phyloP scores from a whole-genome alignment of 1,284 basidiomycete genomes.

The Papiliotrema terrestris region DNA sequence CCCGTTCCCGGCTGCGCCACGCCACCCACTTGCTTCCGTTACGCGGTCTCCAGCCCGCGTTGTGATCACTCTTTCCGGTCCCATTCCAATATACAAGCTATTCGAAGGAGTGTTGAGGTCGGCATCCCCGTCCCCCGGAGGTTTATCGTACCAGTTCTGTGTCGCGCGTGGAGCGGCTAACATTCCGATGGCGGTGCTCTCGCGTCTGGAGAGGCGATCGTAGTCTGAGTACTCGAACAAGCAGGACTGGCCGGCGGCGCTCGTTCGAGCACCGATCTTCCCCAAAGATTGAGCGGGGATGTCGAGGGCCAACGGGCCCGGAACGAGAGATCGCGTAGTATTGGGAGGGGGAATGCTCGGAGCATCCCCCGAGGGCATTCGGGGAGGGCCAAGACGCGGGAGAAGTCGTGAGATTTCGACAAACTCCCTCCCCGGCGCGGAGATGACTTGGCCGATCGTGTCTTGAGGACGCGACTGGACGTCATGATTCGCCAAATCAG shows the following conservation, averaged over 20 bases:
- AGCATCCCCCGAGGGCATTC: too few species aligned
- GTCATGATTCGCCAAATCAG: not conserved
- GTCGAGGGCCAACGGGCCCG: not conserved
- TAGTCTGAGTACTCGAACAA: not conserved
- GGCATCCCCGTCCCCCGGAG: not conserved
- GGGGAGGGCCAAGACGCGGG: too few species aligned
- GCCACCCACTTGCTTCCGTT: not conserved
- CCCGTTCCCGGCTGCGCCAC: not conserved
- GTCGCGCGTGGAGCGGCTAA: not conserved
- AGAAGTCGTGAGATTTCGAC: not conserved
- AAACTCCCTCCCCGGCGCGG: not conserved
- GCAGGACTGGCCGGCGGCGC: not conserved
- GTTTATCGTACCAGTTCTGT: not conserved
- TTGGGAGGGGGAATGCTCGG: not conserved
- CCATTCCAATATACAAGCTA: too few species aligned
- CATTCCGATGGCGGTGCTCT: not conserved
- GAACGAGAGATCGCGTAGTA: not conserved
- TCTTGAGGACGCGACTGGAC: not conserved
- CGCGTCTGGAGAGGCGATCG: not conserved
- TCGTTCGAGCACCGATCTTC: not conserved
- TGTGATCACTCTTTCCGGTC: too few species aligned
- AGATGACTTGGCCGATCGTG: conserved; percentile 1
- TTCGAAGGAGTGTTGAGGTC: not conserved
- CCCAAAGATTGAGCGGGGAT: not conserved
- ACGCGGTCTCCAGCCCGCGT: not conserved